Percentiles rank a stretch among this genome's conserved stretches.
Evolutionary conservation across 164 flowering plant species (phyloP).

Genomic region (Vitis rotundifolia): DNA sequence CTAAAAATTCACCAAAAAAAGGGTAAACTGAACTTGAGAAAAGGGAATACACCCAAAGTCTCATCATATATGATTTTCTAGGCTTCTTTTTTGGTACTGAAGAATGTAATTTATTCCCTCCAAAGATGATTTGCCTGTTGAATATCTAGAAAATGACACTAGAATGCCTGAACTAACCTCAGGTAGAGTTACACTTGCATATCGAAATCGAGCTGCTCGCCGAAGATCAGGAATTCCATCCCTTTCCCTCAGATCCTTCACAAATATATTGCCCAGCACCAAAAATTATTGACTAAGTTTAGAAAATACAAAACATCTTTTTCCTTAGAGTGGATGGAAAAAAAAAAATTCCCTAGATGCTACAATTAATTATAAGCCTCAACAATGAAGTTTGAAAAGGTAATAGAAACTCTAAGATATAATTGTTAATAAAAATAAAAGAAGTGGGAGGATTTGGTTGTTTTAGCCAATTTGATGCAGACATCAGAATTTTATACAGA

Average conservation of each 20-base stretch:
- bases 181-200: slow-evolving; percentile 70
- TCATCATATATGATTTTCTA: background rate
- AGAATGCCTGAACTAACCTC: slow-evolving; percentile 52
- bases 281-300: slow-evolving; percentile 5
- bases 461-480: background rate
- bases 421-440: slow-evolving; percentile 1
- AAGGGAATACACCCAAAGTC: background rate
- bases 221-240: slow-evolving; percentile 97
- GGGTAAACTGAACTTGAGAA: background rate
- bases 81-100: background rate
- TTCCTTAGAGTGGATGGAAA: too few relatives aligned
- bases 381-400: too few relatives aligned
- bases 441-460: background rate
- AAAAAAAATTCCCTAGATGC: too few relatives aligned
- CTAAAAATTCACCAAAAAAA: slow-evolving; percentile 35
- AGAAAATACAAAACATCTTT: background rate
- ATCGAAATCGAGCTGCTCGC: slow-evolving; percentile 80
- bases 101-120: background rate
- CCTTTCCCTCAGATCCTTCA: slow-evolving; percentile 75
- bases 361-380: background rate
- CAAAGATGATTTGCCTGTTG: background rate
- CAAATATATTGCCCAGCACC: slow-evolving; percentile 19
- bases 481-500: slow-evolving; percentile 3
- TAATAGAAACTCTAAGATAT: background rate
- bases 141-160: background rate